A percentile compares a stretch with the other conserved stretches of the same genome.
Evolutionary conservation across 257 asterid species (phyloP).

Genomic region (Datura wrightii): DNA sequence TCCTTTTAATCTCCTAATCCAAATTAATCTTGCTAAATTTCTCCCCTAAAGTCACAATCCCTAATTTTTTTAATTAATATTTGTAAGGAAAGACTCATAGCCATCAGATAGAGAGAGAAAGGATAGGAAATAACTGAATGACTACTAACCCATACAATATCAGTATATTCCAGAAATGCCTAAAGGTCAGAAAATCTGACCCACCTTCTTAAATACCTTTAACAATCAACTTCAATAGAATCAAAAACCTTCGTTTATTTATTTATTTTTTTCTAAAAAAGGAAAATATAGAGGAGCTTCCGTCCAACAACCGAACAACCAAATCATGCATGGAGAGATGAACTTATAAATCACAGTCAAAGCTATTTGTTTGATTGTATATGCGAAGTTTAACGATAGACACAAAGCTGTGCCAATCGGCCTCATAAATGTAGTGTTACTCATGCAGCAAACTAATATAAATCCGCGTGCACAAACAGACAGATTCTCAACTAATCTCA

Average conservation of each 20-base stretch:
- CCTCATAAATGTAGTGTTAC: background rate
- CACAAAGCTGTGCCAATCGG: background rate
- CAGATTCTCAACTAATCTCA: background rate
- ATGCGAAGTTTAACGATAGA: background rate
- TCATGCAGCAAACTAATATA: slow-evolving; percentile 17
- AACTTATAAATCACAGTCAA: background rate
- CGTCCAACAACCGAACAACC: background rate
- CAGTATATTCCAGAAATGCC: background rate
- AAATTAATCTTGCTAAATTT: background rate
- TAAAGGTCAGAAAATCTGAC: background rate
- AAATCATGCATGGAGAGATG: slow-evolving; percentile 12
- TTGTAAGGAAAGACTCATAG: background rate
- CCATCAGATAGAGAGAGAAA: background rate
- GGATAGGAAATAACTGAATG: background rate
- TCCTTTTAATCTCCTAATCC: background rate
- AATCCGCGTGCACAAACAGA: background rate
- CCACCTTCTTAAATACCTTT: background rate
- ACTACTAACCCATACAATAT: background rate
- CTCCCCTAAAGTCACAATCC: background rate
- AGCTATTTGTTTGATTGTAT: background rate
- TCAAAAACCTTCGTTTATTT: background rate
- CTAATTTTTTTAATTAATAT: background rate
- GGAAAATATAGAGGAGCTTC: background rate
- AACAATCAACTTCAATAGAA: background rate
- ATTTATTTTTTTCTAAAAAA: background rate